These are phyloP conservation scores for Adansonia rubrostipa DNA, from an alignment of 441 rosid genomes.

Conservation along the genomic window DNA sequence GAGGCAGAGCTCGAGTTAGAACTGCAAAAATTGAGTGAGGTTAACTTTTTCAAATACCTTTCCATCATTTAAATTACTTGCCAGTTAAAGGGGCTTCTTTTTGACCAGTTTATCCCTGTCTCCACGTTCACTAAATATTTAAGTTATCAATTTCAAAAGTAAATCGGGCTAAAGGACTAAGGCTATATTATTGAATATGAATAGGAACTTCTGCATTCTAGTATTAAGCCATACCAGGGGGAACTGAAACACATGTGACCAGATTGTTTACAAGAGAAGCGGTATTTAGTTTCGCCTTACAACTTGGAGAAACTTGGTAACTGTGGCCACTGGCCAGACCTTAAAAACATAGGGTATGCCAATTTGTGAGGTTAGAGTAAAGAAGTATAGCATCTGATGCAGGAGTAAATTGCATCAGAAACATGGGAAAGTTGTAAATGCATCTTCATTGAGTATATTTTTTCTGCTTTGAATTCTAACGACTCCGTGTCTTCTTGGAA, in stretches of 20 bases:
- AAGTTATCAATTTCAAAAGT: neutral
- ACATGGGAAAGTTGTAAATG: neutral
- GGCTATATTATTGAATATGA: neutral
- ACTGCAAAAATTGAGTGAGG: slow-evolving; percentile 77
- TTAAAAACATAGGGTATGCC: neutral
- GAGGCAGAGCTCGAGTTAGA: slow-evolving; percentile 86
- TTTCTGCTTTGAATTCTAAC: neutral
- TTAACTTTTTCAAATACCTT: slow-evolving; percentile 34
- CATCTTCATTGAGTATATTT: neutral
- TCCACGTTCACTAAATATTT: neutral
- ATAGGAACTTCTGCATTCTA: slow-evolving; percentile 11
- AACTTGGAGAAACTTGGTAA: slow-evolving; percentile 6
- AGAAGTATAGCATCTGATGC: no score
- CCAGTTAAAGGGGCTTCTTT: neutral
- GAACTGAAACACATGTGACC: neutral
- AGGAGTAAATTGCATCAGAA: neutral
- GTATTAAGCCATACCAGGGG: neutral
- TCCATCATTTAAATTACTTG: slow-evolving; percentile 6
- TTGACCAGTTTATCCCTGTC: slow-evolving; percentile 13
- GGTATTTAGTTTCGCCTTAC: neutral
- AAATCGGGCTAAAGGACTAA: neutral
- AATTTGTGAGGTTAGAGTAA: slow-evolving; percentile 4
- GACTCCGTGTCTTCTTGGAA: neutral
- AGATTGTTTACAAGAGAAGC: slow-evolving; percentile 2
- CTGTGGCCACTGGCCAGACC: neutral